Evolutionary conservation across 441 rosid genomes (phyloP).

Genomic region (Bocquillonia castaneifolia): DNA sequence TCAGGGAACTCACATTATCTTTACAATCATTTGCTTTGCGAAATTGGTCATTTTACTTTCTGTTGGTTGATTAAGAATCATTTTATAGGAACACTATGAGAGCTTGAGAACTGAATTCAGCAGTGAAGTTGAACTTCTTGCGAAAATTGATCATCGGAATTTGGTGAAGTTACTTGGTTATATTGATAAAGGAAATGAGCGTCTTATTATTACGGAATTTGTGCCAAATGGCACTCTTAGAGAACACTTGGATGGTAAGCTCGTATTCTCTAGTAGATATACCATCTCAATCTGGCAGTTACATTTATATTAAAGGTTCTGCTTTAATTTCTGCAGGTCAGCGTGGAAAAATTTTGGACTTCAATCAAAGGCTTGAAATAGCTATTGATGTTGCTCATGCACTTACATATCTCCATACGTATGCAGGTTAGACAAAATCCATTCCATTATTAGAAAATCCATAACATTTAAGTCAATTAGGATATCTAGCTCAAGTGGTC

Average conservation of each 20-base stretch:
- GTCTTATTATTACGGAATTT: slow-evolving; percentile 87
- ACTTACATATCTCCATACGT: slow-evolving; percentile 82
- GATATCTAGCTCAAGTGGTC: background rate
- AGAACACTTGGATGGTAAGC: slow-evolving; percentile 93
- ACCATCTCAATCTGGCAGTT: slow-evolving; percentile 9
- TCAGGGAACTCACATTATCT: background rate
- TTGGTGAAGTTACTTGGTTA: slow-evolving; percentile 88
- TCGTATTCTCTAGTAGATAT: background rate
- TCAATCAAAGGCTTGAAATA: slow-evolving; percentile 85
- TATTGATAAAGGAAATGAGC: slow-evolving; percentile 74
- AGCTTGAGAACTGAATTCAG: slow-evolving; percentile 66
- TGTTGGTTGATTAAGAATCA: slow-evolving; percentile 22
- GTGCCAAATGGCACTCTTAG: slow-evolving; percentile 90
- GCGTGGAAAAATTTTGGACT: slow-evolving; percentile 64
- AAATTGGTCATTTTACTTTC: slow-evolving; percentile 12
- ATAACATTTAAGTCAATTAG: slow-evolving; percentile 5
- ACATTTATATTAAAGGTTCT: slow-evolving; percentile 13
- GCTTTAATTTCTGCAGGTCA: slow-evolving; percentile 42
- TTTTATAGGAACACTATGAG: slow-evolving; percentile 63
- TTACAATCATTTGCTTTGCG: slow-evolving; percentile 8
- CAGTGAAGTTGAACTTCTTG: slow-evolving; percentile 87
- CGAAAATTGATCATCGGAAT: slow-evolving; percentile 85
- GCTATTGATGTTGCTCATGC: slow-evolving; percentile 93
- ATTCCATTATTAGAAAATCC: background rate
- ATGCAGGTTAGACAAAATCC: slow-evolving; percentile 55